Conservation (phyloP, 768 basidiomycete species). For the Zangia roseola region DNA sequence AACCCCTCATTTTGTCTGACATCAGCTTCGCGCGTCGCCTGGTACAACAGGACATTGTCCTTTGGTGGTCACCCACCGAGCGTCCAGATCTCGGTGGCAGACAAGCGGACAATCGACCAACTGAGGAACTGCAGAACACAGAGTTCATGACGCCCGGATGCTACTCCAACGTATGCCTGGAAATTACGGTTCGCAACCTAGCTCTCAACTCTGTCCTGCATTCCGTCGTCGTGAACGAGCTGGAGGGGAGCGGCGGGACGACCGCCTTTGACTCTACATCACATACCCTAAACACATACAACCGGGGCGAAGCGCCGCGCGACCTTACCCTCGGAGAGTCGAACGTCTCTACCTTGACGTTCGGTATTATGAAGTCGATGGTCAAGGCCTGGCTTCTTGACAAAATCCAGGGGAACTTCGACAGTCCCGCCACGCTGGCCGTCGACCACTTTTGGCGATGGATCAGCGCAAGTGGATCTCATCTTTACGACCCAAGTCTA, state of each 20-base stretch:
- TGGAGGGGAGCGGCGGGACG: conserved; percentile 92
- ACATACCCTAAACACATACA: conserved; percentile 87
- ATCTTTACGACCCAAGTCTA: conserved; percentile 89
- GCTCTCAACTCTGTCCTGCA: conserved; percentile 94
- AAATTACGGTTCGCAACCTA: conserved; percentile 85
- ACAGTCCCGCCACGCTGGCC: conserved; percentile 64
- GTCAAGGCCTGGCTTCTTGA: conserved; percentile 90
- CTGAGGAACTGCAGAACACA: conserved; percentile 77
- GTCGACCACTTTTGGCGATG: conserved; percentile 98
- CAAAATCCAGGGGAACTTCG: conserved; percentile 66
- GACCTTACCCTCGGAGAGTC: conserved; percentile 88
- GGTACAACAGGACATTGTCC: conserved; percentile 81
- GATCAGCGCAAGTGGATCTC: conserved; percentile 82
- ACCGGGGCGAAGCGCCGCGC: conserved; percentile 54
- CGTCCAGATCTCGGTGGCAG: conserved; percentile 91
- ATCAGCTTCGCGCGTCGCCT: conserved; percentile 88
- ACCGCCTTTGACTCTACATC: conserved; percentile 94
- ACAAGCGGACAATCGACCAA: conserved; percentile 78
- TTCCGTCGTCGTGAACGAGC: conserved; percentile 92
- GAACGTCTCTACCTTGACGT: conserved; percentile 82
- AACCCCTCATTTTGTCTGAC: conserved; percentile 84
- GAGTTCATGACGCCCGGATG: conserved; percentile 84
- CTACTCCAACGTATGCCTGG: conserved; percentile 91
- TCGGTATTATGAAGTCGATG: conserved; percentile 82
- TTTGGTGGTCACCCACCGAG: conserved; percentile 96